Evolutionary conservation across 805 yeast genomes (phyloP).

Genomic region (Torulaspora indica): DNA sequence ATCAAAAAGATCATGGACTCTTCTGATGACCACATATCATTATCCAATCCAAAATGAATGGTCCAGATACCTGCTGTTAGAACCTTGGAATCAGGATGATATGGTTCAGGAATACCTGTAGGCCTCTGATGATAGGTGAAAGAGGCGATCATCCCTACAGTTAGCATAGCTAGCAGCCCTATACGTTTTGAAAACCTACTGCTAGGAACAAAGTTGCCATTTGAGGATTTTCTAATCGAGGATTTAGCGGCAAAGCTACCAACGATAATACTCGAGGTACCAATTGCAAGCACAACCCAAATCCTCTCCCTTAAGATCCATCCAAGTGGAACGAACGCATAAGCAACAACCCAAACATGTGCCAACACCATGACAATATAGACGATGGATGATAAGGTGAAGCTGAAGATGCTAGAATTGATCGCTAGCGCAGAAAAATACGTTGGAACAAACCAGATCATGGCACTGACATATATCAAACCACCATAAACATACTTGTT

Average conservation of each 20-base stretch:
- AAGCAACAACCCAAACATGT: conserved; percentile 96
- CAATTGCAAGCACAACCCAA: conserved; percentile 59
- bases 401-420: conserved; percentile 52
- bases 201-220: conserved; percentile 5
- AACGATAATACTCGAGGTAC: conserved; percentile 48
- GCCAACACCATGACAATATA: conserved; percentile 60
- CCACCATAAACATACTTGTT: conserved; percentile 55
- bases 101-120: conserved; percentile 55
- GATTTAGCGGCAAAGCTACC: conserved; percentile 41
- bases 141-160: conserved; percentile 19
- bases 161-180: conserved; percentile 15
- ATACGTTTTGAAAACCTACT: conserved; percentile 19
- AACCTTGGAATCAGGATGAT: conserved; percentile 60
- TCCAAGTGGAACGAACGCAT: conserved; percentile 97
- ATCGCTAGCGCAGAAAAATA: conserved; percentile 54
- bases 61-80: conserved; percentile 98
- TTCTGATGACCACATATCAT: conserved; percentile 97
- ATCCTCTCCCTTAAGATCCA: conserved; percentile 82
- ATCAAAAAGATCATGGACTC: conserved; percentile 81
- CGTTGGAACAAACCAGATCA: conserved; percentile 60
- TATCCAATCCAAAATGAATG: conserved; percentile 93
- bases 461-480: conserved; percentile 54
- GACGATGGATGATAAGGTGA: conserved; percentile 46
- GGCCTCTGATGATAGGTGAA: conserved; percentile 30
- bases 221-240: neutral